Conservation (phyloP, 2,329 filamentous ascomycete species). For the Biscogniauxia sp. region DNA sequence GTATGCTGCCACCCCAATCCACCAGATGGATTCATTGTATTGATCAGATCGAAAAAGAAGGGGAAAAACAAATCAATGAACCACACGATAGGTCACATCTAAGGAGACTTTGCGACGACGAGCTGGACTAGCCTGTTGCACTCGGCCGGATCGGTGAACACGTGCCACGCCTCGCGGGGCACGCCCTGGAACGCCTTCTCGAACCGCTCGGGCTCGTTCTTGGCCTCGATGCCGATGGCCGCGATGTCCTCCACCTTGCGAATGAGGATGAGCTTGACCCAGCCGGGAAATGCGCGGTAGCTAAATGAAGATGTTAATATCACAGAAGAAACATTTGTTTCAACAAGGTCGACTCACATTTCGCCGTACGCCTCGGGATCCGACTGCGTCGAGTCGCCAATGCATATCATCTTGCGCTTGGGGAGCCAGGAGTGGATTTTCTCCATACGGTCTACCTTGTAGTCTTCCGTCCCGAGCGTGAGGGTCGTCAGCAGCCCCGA, state of each 20-base stretch:
- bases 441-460: conserved; percentile 78
- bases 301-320: conserved; percentile 30
- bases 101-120: conserved; percentile 18
- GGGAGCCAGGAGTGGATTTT: conserved; percentile 81
- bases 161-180: conserved; percentile 69
- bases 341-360: conserved; percentile 49
- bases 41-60: too few relatives aligned
- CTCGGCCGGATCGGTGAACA: conserved; percentile 77
- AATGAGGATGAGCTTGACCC: conserved; percentile 83
- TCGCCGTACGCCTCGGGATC: conserved; percentile 90
- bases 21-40: too few relatives aligned
- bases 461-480: conserved; percentile 77
- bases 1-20: too few relatives aligned
- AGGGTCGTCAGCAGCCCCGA: conserved; percentile 75
- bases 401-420: conserved; percentile 71
- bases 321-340: too few relatives aligned
- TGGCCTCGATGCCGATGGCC: conserved; percentile 65
- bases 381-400: conserved; percentile 88
- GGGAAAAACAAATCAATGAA: not conserved
- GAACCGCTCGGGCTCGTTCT: conserved; percentile 74
- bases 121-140: conserved; percentile 43
- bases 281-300: conserved; percentile 64
- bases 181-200: conserved; percentile 77
- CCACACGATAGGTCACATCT: not conserved
- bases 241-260: conserved; percentile 77